A percentile compares a stretch with the other conserved stretches of the same genome.
These are phyloP conservation scores for Scytalidium sp. DNA, from an alignment of 2,329 filamentous ascomycete species.

Conservation along the genomic window DNA sequence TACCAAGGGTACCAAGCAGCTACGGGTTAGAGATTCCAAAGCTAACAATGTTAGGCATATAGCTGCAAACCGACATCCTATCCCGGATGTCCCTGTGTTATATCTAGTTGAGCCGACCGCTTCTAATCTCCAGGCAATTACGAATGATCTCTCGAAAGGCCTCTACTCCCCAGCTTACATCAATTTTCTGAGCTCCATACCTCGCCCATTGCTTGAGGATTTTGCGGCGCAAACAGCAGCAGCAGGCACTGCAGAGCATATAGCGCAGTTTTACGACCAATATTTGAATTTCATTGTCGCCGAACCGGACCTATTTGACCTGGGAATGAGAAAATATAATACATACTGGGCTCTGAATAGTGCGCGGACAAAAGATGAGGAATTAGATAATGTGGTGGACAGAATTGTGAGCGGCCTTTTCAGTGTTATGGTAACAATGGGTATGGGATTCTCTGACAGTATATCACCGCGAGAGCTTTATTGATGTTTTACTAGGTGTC, in stretches of 20 bases:
- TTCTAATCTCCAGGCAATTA: conserved; percentile 78
- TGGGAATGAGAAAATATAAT: conserved; percentile 86
- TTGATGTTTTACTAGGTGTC: conserved; percentile 56
- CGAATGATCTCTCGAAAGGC: conserved; percentile 78
- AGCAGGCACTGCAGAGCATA: conserved; percentile 81
- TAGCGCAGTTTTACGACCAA: conserved; percentile 92
- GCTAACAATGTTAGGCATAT: conserved; percentile 63
- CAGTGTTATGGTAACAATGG: conserved; percentile 98
- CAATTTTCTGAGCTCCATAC: conserved; percentile 94
- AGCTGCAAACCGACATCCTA: conserved; percentile 76
- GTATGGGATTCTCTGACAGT: conserved; percentile 43
- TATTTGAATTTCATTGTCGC: conserved; percentile 97
- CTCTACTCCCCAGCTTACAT: conserved; percentile 93
- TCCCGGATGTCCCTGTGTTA: conserved; percentile 93
- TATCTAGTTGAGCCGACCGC: conserved; percentile 91
- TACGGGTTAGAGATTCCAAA: conserved; percentile 1
- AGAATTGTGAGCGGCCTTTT: conserved; percentile 95
- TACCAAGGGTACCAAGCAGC: not conserved
- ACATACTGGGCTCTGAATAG: conserved; percentile 97
- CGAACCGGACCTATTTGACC: conserved; percentile 91
- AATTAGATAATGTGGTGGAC: conserved; percentile 83
- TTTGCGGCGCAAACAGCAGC: conserved; percentile 86
- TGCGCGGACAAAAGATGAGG: conserved; percentile 83
- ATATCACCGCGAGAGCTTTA: not conserved
- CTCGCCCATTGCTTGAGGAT: conserved; percentile 86